phyloP scores from a whole-genome alignment of 345 rosid genomes.

The Melastoma malabathricum region DNA sequence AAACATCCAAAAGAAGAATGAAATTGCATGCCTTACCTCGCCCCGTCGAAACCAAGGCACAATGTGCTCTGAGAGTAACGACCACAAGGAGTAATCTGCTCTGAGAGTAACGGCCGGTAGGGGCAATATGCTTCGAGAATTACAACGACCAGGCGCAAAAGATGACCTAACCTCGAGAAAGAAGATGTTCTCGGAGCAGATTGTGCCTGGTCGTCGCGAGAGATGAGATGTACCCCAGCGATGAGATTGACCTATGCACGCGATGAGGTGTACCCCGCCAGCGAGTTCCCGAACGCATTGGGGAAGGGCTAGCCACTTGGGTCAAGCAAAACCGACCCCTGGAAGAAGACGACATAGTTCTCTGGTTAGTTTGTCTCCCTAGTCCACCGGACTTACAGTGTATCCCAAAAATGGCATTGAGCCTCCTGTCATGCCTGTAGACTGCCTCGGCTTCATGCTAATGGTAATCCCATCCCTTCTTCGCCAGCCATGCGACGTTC shows the following conservation, averaged over 20 bases:
- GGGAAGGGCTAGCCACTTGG: conserved; percentile 69
- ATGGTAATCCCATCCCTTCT: conserved; percentile 19
- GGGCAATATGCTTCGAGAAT: too few relatives aligned
- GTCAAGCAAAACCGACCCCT: conserved; percentile 51
- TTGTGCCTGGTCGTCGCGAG: too few relatives aligned
- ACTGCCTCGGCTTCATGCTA: conserved; percentile 52
- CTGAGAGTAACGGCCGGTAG: background rate
- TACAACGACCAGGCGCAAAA: too few relatives aligned
- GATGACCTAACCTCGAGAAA: too few relatives aligned
- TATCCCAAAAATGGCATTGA: background rate
- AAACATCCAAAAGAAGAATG: conserved; percentile 2
- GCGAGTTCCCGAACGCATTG: conserved; percentile 68
- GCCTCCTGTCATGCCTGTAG: conserved; percentile 62
- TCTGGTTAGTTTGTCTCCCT: conserved; percentile 33
- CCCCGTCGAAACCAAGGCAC: conserved; percentile 16
- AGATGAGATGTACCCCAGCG: too few relatives aligned
- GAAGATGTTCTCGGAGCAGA: too few relatives aligned
- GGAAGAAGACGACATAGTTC: conserved; percentile 59
- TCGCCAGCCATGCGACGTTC: too few relatives aligned
- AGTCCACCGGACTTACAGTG: background rate
- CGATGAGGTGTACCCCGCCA: conserved; percentile 58
- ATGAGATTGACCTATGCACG: conserved; percentile 34
- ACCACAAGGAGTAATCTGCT: background rate
- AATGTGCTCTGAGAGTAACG: background rate
- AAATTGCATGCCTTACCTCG: conserved; percentile 5